phyloP scores from a whole-genome alignment of 148 eudicot species.

The Cornus suecica region DNA sequence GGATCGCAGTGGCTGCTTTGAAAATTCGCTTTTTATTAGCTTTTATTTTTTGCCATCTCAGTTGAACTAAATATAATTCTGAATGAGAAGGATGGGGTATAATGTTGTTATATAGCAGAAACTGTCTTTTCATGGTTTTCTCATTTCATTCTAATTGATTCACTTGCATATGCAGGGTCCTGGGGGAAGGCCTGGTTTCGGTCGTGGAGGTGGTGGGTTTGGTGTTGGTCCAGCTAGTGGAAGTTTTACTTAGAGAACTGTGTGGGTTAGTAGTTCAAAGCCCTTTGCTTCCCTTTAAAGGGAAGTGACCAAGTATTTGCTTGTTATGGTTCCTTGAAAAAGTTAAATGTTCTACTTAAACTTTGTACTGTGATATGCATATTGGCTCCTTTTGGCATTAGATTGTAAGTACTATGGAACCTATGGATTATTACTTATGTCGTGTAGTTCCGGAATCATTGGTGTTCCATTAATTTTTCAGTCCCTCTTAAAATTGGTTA shows the following conservation, averaged over 20 bases:
- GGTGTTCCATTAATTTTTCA: not conserved
- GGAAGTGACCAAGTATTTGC: not conserved
- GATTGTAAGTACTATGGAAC: not conserved
- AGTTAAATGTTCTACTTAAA: not conserved
- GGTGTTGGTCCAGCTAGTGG: conserved; percentile 34
- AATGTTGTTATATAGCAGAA: not conserved
- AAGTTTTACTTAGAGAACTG: not conserved
- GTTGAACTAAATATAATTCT: not conserved
- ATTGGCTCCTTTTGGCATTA: not conserved
- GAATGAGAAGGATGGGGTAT: not conserved
- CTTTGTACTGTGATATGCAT: not conserved
- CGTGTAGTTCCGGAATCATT: not conserved
- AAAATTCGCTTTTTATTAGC: not conserved
- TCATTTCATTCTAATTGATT: not conserved
- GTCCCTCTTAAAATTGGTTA: not conserved
- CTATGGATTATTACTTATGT: not conserved
- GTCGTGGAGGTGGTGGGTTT: conserved; percentile 65
- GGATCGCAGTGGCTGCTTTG: not conserved
- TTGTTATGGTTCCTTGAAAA: not conserved
- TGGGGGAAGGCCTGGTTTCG: conserved; percentile 63
- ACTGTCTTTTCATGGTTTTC: not conserved
- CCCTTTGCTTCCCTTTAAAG: not conserved
- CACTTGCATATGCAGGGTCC: conserved; percentile 41
- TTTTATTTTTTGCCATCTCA: not conserved
- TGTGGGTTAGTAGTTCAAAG: not conserved